A percentile compares a stretch with the other conserved stretches of the same genome.
Conservation (phyloP, 2,329 filamentous ascomycete genomes). For the Epichloe scottii region DNA sequence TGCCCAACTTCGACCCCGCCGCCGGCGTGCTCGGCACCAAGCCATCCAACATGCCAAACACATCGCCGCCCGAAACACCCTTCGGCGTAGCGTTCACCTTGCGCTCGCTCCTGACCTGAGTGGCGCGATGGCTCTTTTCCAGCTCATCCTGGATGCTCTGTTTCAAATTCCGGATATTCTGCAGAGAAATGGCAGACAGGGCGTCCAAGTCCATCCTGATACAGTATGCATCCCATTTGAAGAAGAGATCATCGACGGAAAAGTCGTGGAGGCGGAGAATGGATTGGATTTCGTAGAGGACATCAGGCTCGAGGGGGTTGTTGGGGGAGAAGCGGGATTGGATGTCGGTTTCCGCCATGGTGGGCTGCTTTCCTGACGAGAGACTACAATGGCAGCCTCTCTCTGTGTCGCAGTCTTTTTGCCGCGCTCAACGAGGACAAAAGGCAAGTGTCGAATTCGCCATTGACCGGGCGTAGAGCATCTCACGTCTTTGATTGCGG, state of each 20-base stretch:
- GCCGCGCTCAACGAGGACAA: too few species aligned
- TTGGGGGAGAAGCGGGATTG: conserved; percentile 24
- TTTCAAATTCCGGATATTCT: conserved; percentile 66
- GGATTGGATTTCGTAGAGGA: conserved; percentile 69
- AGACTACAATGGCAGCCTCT: background rate
- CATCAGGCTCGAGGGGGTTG: conserved; percentile 55
- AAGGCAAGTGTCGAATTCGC: too few species aligned
- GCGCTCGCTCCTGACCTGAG: conserved; percentile 50
- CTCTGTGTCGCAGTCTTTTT: background rate
- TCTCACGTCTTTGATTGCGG: too few species aligned
- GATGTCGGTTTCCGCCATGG: conserved; percentile 25
- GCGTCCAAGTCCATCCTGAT: conserved; percentile 85
- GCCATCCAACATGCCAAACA: conserved; percentile 74
- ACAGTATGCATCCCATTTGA: conserved; percentile 98
- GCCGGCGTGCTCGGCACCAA: conserved; percentile 52
- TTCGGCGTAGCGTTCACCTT: conserved; percentile 51
- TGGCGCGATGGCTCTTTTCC: conserved; percentile 60
- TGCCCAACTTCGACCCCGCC: conserved; percentile 30
- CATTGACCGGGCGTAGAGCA: too few species aligned
- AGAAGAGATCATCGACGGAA: conserved; percentile 76
- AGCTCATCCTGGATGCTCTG: conserved; percentile 74
- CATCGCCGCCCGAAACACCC: conserved; percentile 47
- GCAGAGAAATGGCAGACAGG: conserved; percentile 47
- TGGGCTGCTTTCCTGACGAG: conserved; percentile 6
- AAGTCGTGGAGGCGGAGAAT: conserved; percentile 77